Evolutionary conservation across 331 rosid species (phyloP), one percentile per base, ranked within the genome.

Genomic region (Malus hybrid): DNA sequence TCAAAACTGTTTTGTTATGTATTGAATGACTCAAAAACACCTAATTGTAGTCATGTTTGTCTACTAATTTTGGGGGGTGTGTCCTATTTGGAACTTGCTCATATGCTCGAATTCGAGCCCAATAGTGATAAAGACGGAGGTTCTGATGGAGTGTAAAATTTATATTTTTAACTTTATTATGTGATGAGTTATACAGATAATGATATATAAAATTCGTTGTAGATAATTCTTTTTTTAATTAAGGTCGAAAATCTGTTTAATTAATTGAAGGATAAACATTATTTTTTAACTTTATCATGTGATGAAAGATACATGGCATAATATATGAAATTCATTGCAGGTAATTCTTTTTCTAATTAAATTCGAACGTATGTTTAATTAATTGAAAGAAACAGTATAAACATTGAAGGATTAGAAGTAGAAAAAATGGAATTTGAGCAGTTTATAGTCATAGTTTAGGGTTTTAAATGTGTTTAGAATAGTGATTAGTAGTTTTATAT

Each of bases 1-100:
- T 83, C 50, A 83, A 83, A 79, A 65, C 65, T 71, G 68, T 71
- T 78, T 76, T 83, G 80, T 85, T 83, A 83, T 69, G 78, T 74
- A 71, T 85, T 79, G 91, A 79, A 80, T 76, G 76, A 65, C 89
- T 88, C 88, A 83, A 88, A 83, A 78, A 75, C 85, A 81, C 89
- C 89, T 83, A 81, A 85, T 85, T 85, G 85, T 82, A 82, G 88
- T 77, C 67, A 80, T 79, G 80, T 80, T 78, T 75, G 89, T 85
- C 89, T 74, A 74, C 80, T 71, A 65, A 85, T 81, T 79, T 87
- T 80, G 87, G 87, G 86, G 77, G 86, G 71, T n/a, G 91, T 67
- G 89, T 81, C 79, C 57, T 16, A 34, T 79, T 85, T 83, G 75
- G 83, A 81, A 65, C 64, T 76, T 81, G 71, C 80, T 78, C 71